phyloP scores from a whole-genome alignment of 129 eudicot species.

The Dittrichia graveolens region DNA sequence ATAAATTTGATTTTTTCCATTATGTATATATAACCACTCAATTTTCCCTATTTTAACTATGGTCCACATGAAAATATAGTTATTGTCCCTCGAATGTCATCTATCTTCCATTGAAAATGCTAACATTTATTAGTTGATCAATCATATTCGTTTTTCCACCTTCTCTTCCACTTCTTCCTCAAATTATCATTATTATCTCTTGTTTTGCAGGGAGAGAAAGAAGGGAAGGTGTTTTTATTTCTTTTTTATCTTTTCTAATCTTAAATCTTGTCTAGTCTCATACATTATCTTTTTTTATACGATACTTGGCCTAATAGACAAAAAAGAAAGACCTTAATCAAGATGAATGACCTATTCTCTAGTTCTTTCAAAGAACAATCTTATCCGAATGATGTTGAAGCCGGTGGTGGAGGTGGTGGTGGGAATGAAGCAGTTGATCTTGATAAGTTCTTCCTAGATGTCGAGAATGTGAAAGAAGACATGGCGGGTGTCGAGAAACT shows the following conservation, averaged over 20 bases:
- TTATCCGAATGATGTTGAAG: conserved; percentile 58
- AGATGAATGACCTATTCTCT: conserved; percentile 89
- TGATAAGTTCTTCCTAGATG: conserved; percentile 69
- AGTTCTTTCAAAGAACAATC: conserved; percentile 52
- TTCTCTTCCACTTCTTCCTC: conserved; percentile 74
- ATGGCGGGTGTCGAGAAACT: conserved; percentile 64
- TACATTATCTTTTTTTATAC: conserved; percentile 5
- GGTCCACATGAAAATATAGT: conserved; percentile 26
- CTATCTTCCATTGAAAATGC: conserved; percentile 31
- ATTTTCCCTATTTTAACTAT: conserved; percentile 33
- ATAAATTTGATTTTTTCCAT: neutral
- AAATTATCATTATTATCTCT: conserved; percentile 16
- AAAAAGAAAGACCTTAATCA: conserved; percentile 13
- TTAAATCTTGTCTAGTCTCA: conserved; percentile 3
- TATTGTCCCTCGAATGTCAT: conserved; percentile 16
- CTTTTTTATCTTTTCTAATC: neutral
- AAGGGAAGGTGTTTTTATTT: conserved; percentile 40
- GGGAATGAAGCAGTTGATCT: conserved; percentile 53
- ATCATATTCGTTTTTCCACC: conserved; percentile 31
- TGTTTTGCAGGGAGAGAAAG: conserved; percentile 51
- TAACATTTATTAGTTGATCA: conserved; percentile 30
- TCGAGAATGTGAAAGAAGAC: conserved; percentile 76
- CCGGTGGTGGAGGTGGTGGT: conserved; percentile 30
- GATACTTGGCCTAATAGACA: conserved; percentile 24
- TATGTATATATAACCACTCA: conserved; percentile 9